Evolutionary conservation across 306 rosid genomes (phyloP).

Genomic region (Fragaria nilgerrensis): DNA sequence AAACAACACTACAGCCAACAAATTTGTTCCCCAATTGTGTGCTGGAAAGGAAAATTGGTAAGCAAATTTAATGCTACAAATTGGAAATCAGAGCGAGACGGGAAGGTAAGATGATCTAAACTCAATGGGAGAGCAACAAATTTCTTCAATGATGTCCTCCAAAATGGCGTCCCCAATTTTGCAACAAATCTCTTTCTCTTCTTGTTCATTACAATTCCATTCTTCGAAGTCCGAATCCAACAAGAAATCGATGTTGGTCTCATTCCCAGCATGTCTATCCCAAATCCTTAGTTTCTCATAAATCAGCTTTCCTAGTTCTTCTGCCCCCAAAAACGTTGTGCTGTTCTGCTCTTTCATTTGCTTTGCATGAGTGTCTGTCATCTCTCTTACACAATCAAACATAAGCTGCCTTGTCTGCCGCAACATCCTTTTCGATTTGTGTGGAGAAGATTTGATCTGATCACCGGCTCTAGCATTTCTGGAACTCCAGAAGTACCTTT

Average conservation of each 20-base stretch:
- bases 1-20: neutral
- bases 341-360: slow-evolving; percentile 16
- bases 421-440: slow-evolving; percentile 46
- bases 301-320: slow-evolving; percentile 47
- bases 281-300: slow-evolving; percentile 38
- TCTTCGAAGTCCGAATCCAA: slow-evolving; percentile 44
- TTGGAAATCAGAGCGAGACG: neutral
- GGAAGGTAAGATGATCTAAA: neutral
- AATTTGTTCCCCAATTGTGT: neutral
- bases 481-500: slow-evolving; percentile 12
- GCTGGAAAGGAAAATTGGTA: neutral
- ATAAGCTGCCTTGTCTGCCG: slow-evolving; percentile 58
- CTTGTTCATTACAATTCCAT: slow-evolving; percentile 45
- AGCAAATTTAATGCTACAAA: neutral
- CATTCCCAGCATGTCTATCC: slow-evolving; percentile 36
- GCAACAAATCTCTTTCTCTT: slow-evolving; percentile 36
- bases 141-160: slow-evolving; percentile 42
- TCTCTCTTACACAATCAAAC: slow-evolving; percentile 68
- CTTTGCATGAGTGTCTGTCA: slow-evolving; percentile 30
- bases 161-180: slow-evolving; percentile 60
- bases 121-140: slow-evolving; percentile 24
- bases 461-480: slow-evolving; percentile 28
- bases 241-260: slow-evolving; percentile 26
- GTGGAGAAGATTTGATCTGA: slow-evolving; percentile 33
- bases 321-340: slow-evolving; percentile 38